Conservation (phyloP, 2,329 filamentous ascomycete genomes). For the Microdochium bolleyi region DNA sequence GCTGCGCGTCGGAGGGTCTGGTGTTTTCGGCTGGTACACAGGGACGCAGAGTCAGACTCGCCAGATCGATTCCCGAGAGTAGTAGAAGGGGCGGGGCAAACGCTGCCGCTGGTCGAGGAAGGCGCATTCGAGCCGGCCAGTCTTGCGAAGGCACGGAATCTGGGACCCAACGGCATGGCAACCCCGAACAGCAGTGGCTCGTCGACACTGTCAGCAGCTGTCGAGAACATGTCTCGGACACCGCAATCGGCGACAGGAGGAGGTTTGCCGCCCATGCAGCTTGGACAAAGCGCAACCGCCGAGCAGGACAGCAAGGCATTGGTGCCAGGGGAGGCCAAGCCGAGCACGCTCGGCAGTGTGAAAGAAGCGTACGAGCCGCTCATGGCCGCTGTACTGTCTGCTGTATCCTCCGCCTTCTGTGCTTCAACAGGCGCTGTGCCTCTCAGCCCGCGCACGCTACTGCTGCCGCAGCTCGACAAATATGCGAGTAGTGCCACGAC, state of each 20-base stretch:
- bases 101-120: slow-evolving; percentile 37
- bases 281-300: slow-evolving; percentile 7
- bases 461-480: slow-evolving; percentile 29
- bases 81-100: slow-evolving; percentile 35
- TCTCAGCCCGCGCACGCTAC: slow-evolving; percentile 43
- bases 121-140: slow-evolving; percentile 40
- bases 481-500: slow-evolving; percentile 19
- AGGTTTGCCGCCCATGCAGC: slow-evolving; percentile 14
- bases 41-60: slow-evolving; percentile 22
- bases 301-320: slow-evolving; percentile 22
- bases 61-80: slow-evolving; percentile 24
- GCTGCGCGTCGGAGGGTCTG: slow-evolving; percentile 40
- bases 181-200: slow-evolving; percentile 37
- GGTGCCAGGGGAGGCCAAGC: slow-evolving; percentile 21
- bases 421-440: slow-evolving; percentile 38
- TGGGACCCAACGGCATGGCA: slow-evolving; percentile 29
- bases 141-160: slow-evolving; percentile 35
- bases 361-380: slow-evolving; percentile 46
- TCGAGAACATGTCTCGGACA: slow-evolving; percentile 27
- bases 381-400: slow-evolving; percentile 41
- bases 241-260: slow-evolving; percentile 13
- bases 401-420: slow-evolving; percentile 43
- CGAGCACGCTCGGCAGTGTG: slow-evolving; percentile 23
- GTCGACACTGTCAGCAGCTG: slow-evolving; percentile 26
- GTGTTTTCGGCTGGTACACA: slow-evolving; percentile 42